A percentile compares a stretch with the other conserved stretches of the same genome.
Conservation (phyloP, 169 alveolate genomes). For the Plasmodium gallinaceum region DNA sequence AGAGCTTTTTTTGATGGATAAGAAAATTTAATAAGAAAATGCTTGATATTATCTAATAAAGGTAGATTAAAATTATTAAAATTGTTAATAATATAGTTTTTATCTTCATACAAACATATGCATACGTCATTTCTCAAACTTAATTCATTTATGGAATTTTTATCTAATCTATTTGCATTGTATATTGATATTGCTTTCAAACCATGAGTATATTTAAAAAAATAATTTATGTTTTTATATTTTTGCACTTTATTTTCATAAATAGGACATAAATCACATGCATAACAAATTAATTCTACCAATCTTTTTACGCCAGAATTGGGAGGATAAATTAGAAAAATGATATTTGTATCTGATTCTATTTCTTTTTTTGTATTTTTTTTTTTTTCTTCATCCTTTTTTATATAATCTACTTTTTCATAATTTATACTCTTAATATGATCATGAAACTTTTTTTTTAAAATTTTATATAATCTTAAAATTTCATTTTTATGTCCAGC, state of each 20-base stretch:
- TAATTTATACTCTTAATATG: background rate
- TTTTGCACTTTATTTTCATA: slow-evolving; percentile 63
- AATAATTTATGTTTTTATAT: slow-evolving; percentile 59
- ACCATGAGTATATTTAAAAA: slow-evolving; percentile 72
- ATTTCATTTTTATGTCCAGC: slow-evolving; percentile 71
- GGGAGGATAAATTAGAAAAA: slow-evolving; percentile 54
- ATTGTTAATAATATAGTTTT: slow-evolving; percentile 32
- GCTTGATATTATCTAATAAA: slow-evolving; percentile 38
- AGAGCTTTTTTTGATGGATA: slow-evolving; percentile 35
- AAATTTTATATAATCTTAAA: slow-evolving; percentile 29
- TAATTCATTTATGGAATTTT: slow-evolving; percentile 22
- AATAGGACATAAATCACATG: slow-evolving; percentile 61
- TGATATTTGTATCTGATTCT: background rate
- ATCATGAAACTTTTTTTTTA: slow-evolving; percentile 25
- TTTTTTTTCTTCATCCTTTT: background rate
- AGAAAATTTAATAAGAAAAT: slow-evolving; percentile 35
- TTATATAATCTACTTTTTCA: background rate
- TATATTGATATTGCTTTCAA: slow-evolving; percentile 64
- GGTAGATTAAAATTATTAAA: slow-evolving; percentile 5
- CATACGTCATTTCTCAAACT: slow-evolving; percentile 35
- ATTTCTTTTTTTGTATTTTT: background rate
- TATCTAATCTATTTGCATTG: slow-evolving; percentile 52
- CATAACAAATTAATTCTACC: slow-evolving; percentile 54
- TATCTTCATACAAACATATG: slow-evolving; percentile 56
- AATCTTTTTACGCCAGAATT: slow-evolving; percentile 55